Evolutionary conservation across 2,329 filamentous ascomycete genomes (phyloP), one percentile per base, ranked within the genome.

Genomic region (Immersiporthe knoxdaviesiana): DNA sequence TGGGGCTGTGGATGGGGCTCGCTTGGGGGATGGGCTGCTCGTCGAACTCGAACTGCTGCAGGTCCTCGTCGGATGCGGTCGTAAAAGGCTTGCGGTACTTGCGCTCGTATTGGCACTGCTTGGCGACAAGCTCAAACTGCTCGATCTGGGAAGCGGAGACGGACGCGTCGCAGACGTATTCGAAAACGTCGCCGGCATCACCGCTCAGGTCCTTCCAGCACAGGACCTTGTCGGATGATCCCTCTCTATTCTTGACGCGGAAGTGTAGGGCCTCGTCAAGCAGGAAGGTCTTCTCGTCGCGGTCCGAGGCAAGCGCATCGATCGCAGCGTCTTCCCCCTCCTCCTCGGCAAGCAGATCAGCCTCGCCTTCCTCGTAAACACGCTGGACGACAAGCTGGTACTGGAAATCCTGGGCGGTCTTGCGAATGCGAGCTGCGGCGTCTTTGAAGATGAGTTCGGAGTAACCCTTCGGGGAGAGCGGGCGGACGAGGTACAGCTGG

Each of bases 391-490:
- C 95, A 16, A 99, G 92, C 79, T 99, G 96, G 79, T 98, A 99
- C 77, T 99, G 94, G 77, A 92, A 97, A 66, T 98, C 94, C 79
- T 97, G 94, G 27, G 92, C 94, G 21, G 96, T 98, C 72, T 93
- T 90, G 73, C 97, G 91, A 77, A 99, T 97, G 72, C 91, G 93
- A 66, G 95, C 93, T 61, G 93, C 92, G 52, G 94, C 92, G 89
- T 99, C 96, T 81, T 96, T 97, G 86, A 97, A 99, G 81, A 99
- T 97, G 78, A 98, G 93, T 81, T 99, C 96, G 1, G 95, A 97
- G 79, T 97, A 98, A 73, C 96, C 96, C 80, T 99, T 99, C 68
- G 95, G 94, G 10, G 95, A 98, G 63, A 93, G 88, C 14, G 96
- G 96, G 75, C 96, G 92, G 75, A 99, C 96, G 74, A 99, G 91